Evolutionary conservation across 23 red algal species (phyloP), one percentile per base, ranked within the genome.

Genomic region (Rhodosorus marinus): DNA sequence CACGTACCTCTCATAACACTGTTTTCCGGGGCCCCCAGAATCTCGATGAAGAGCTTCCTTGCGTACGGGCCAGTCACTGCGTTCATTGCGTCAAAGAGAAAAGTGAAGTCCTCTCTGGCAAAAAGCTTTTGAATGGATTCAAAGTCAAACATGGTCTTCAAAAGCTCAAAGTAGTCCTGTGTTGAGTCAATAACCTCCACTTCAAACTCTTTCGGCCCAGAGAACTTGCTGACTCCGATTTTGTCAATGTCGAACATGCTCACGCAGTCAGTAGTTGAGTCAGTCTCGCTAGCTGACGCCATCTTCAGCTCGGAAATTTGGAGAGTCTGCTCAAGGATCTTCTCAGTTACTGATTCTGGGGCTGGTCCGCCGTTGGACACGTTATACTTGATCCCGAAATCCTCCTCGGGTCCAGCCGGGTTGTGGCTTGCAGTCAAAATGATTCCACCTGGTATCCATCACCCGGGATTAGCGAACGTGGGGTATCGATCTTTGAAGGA

Each of bases 311-410:
- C 75, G 0, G 63, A 42, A 27, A 98, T 70, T 2, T 24, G 50
- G 34, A 62, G 52, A 22, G 79, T 84, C 31, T 72, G 54, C 24
- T 55, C 52, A 45, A 79, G 81, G 49, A 98, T 83, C 35, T 35
- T 20, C 14, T 69, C 53, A 1, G 90, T 98, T 6, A 83, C 49
- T 20, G 49, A 30, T 65, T 98, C 79, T 2, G 75, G 77, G 2
- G 90, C 90, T 1, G 90, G 90, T 20, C 79, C 90, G 11, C 90
- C 90, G 24, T 81, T 72, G 21, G 46, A 47, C 1, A 70, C 59
- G 28, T 98, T 85, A 60, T 86, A 98, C 64, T 98, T 98, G 64
- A 98, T 98, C 1, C 90, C 90, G 48, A 81, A 98, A 55, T 98
- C 90, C 29, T 69, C 62, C 31, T 66, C 31, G 4, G 70, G 79